Percentiles rank a stretch among this genome's conserved stretches.
Evolutionary conservation across 805 yeast species (phyloP).

Genomic region (Osmozyma mogii): DNA sequence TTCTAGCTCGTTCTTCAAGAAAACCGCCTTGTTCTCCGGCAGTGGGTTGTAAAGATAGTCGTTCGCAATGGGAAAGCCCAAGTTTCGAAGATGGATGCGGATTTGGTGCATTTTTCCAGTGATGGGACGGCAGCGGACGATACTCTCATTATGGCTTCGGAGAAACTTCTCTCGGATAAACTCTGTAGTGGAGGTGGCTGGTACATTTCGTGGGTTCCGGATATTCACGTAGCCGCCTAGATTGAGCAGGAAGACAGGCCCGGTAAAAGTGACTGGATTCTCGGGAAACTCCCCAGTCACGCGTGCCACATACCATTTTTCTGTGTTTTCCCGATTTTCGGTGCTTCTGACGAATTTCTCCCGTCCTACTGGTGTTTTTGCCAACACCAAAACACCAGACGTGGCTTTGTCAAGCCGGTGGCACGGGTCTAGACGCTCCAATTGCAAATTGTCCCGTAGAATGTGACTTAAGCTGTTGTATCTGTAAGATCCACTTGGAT

Average conservation of each 20-base stretch:
- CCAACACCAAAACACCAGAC: slow-evolving; percentile 42
- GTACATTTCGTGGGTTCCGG: slow-evolving; percentile 14
- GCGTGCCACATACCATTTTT: slow-evolving; percentile 41
- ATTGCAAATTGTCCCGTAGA: slow-evolving; percentile 21
- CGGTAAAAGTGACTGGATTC: slow-evolving; percentile 17
- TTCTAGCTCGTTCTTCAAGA: background rate
- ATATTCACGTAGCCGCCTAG: slow-evolving; percentile 24
- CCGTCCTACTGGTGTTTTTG: slow-evolving; percentile 27
- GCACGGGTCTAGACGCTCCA: slow-evolving; percentile 30
- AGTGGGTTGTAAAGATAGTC: slow-evolving; percentile 8
- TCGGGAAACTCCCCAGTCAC: slow-evolving; percentile 34
- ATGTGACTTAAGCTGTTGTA: slow-evolving; percentile 39
- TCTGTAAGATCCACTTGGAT: slow-evolving; percentile 39
- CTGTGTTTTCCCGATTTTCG: slow-evolving; percentile 18
- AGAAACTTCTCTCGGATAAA: slow-evolving; percentile 26
- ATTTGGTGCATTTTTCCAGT: slow-evolving; percentile 55
- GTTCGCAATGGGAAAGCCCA: slow-evolving; percentile 22
- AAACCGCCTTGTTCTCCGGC: too few species aligned
- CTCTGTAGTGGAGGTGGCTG: slow-evolving; percentile 24
- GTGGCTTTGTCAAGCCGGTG: slow-evolving; percentile 48
- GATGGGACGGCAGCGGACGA: slow-evolving; percentile 41
- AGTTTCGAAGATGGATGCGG: slow-evolving; percentile 43
- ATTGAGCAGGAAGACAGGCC: slow-evolving; percentile 34
- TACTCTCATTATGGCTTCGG: slow-evolving; percentile 24
- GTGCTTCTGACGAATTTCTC: slow-evolving; percentile 24